Evolutionary conservation across 2,329 filamentous ascomycete species (phyloP).

Genomic region (Venturia carpophila): DNA sequence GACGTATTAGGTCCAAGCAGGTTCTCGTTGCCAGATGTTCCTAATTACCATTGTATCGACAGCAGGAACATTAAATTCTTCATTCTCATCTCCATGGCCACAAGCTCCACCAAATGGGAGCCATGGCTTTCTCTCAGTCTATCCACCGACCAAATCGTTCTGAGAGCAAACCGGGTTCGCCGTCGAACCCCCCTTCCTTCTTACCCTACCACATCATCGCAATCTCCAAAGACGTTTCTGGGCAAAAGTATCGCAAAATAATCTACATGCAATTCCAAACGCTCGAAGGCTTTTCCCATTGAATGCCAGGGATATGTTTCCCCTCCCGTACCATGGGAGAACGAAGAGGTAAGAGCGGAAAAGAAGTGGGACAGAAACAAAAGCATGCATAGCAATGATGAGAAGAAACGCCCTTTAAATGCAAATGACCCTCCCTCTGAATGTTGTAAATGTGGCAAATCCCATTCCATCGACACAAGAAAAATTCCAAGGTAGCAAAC

Average conservation of each 20-base stretch:
- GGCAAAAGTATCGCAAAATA: neutral
- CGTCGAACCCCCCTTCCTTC: neutral
- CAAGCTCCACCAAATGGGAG: neutral
- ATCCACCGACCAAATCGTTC: constrained; percentile 4
- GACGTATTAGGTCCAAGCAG: neutral
- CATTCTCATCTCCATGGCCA: neutral
- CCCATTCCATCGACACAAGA: neutral
- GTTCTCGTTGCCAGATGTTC: neutral
- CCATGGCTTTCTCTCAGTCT: neutral
- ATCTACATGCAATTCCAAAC: constrained; percentile 11
- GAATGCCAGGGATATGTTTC: neutral
- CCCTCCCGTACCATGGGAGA: neutral
- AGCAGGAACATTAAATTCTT: neutral
- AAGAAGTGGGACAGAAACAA: neutral
- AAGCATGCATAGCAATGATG: neutral
- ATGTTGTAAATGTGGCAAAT: constrained; percentile 7
- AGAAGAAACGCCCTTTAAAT: constrained; percentile 3
- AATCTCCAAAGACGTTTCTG: constrained; percentile 1
- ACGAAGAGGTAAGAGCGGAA: neutral
- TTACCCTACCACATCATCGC: neutral
- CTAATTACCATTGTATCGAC: neutral
- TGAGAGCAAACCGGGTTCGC: neutral
- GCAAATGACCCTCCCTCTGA: constrained; percentile 9
- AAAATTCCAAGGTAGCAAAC: neutral
- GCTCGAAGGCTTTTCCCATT: neutral